phyloP scores from a whole-genome alignment of 345 rosid genomes.

The Sonneratia caseolaris region DNA sequence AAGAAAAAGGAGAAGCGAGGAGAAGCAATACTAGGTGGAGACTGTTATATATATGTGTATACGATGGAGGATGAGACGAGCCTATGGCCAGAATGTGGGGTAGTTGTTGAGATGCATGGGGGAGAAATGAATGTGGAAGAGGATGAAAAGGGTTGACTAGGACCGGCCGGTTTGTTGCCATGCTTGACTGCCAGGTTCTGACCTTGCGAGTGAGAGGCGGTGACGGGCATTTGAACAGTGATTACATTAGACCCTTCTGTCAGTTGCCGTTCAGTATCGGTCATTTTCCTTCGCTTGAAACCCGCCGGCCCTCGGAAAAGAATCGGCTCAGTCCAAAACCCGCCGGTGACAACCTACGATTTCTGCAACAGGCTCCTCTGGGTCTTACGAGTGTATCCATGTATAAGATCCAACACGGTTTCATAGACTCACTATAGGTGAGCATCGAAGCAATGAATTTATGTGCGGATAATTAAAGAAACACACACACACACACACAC shows the following conservation, averaged over 20 bases:
- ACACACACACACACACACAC: too few species aligned
- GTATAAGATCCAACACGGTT: too few species aligned
- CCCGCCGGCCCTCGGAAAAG: too few species aligned
- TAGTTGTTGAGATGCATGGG: neutral
- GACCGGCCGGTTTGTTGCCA: slow-evolving; percentile 15
- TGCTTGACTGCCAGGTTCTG: slow-evolving; percentile 18
- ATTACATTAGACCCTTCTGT: neutral
- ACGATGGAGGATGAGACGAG: neutral
- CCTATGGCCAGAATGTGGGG: neutral
- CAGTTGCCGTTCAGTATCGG: neutral
- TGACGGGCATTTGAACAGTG: neutral
- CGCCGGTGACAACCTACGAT: too few species aligned
- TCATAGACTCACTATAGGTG: too few species aligned
- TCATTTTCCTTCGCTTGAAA: neutral
- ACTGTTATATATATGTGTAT: neutral
- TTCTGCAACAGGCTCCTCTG: too few species aligned
- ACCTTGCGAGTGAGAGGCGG: too few species aligned
- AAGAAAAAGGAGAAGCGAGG: neutral
- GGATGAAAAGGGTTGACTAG: slow-evolving; percentile 18
- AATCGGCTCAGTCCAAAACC: too few species aligned
- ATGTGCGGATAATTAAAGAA: too few species aligned
- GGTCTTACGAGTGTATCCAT: too few species aligned
- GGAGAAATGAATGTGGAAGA: neutral
- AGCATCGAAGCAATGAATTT: too few species aligned
- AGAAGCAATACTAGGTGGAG: too few species aligned